A percentile compares a stretch with the other conserved stretches of the same genome.
These are phyloP conservation scores for Mucor mucedo DNA, from an alignment of 371 early-diverging fungal species.

Conservation along the genomic window DNA sequence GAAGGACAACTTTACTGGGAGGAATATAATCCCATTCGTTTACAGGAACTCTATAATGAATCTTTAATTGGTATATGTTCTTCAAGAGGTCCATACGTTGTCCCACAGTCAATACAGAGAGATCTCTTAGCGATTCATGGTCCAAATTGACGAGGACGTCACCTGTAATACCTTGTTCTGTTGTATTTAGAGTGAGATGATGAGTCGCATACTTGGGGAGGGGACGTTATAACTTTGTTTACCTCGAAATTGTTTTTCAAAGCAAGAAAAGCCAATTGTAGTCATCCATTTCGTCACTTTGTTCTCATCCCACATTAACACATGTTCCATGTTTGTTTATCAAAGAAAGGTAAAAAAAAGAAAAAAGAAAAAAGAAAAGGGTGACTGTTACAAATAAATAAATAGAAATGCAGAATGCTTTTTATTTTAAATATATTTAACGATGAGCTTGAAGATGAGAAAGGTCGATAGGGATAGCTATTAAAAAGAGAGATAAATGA, in stretches of 20 bases:
- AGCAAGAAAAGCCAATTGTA: conserved; percentile 58
- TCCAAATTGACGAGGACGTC: conserved; percentile 89
- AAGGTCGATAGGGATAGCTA: conserved; percentile 49
- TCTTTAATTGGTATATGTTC: conserved; percentile 82
- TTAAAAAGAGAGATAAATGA: neutral
- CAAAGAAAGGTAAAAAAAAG: neutral
- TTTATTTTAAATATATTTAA: neutral
- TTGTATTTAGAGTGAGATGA: neutral
- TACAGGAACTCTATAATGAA: conserved; percentile 78
- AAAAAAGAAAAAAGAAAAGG: neutral
- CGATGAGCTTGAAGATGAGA: conserved; percentile 40
- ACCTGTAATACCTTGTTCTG: conserved; percentile 92
- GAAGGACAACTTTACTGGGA: conserved; percentile 58
- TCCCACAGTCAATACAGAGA: conserved; percentile 87
- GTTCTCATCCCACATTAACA: conserved; percentile 64
- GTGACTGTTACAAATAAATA: conserved; percentile 3
- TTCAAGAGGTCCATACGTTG: conserved; percentile 85
- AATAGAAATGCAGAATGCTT: no score
- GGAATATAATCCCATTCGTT: conserved; percentile 89
- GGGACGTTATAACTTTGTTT: neutral
- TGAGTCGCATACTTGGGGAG: neutral
- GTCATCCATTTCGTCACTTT: conserved; percentile 66
- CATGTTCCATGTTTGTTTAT: conserved; percentile 36
- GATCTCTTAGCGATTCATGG: conserved; percentile 88
- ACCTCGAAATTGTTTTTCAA: conserved; percentile 67